A percentile compares a stretch with the other conserved stretches of the same genome.
Conservation (phyloP, 225 moss, liverwort and hornwort species). For the Physcomitrellopsis africana region DNA sequence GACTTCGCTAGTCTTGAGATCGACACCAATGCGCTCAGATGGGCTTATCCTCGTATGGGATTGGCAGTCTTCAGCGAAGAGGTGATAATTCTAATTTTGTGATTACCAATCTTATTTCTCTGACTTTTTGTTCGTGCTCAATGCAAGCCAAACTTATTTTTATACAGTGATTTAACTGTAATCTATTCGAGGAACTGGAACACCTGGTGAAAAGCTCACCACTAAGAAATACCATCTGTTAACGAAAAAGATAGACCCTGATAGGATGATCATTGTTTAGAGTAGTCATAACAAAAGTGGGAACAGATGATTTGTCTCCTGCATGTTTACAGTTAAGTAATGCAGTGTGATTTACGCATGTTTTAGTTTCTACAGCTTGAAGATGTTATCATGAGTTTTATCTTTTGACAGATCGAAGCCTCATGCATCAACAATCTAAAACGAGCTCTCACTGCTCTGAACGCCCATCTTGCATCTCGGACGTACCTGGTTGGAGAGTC, state of each 20-base stretch:
- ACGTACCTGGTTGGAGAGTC: conserved; percentile 81
- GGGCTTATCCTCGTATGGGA: conserved; percentile 49
- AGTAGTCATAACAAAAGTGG: too few species aligned
- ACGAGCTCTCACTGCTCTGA: conserved; percentile 49
- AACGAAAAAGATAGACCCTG: too few species aligned
- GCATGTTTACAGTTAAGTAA: too few species aligned
- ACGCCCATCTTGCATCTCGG: conserved; percentile 42
- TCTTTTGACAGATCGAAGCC: conserved; percentile 42
- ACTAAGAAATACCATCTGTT: too few species aligned
- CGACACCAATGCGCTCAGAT: conserved; percentile 29
- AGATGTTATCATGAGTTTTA: neutral
- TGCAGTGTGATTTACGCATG: too few species aligned
- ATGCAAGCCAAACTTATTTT: neutral
- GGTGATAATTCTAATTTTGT: conserved; percentile 16
- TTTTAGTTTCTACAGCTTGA: neutral
- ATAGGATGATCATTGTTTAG: too few species aligned
- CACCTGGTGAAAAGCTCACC: too few species aligned
- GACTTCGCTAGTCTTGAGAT: conserved; percentile 69
- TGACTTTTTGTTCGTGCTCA: too few species aligned
- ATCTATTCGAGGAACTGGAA: too few species aligned
- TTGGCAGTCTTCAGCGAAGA: conserved; percentile 40
- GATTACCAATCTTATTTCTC: too few species aligned
- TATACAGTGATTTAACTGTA: too few species aligned
- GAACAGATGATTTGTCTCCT: too few species aligned
- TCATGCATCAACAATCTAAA: conserved; percentile 20